Base-by-base conservation (phyloP, 225 moss, liverwort and hornwort genomes). In the Marchantia paleacea region DNA sequence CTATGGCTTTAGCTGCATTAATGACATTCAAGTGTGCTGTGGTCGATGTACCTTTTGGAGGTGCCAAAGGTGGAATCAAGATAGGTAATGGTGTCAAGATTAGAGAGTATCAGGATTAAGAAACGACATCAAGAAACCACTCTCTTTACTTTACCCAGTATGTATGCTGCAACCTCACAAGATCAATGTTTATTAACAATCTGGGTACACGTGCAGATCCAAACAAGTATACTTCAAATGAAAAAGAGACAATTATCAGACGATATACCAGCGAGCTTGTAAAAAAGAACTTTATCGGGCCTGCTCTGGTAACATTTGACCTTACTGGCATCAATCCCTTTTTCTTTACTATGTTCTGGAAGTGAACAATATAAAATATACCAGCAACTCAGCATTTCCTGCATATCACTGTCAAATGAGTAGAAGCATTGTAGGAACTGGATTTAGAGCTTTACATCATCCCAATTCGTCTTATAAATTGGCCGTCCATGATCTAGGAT, bases 21-120 rank as follows among this genome's bases (percentile, higher is more conserved):
- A 94, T 94, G 94, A 94, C 94, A 18, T 94, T 94, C 79, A 94
- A 94, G 62, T 94, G 94, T 82, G 94, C 94, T 39, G 91, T 94
- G 7, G 94, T 94, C 79, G 92, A 94, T 85, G 94, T 94, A 69
- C 94, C 94, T 31, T 94, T 94, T 81, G 94, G 94, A 52, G 94
- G 94, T 83, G 94, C 94, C n/a, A 94, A 94, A 88, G 94, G 94
- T 81, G 94, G 94, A 47, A 94, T 94, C 28, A 91, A 91, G 85
- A 94, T 94, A 81, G 94, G 94, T 92, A 55, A 78, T 85, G 24
- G 39, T n/a, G 10, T 24, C 7, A 65, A 22, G 16, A 0, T 25
- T 57, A 10, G 19, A 57, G 52, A 54, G 62, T 62, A 7, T 18
- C 0, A 28, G 39, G 39, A 39, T 39, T 39, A 39, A 39, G 39